A percentile compares a stretch with the other conserved stretches of the same genome.
phyloP scores from a whole-genome alignment of 768 basidiomycete species.

The Leccinum variicolor region DNA sequence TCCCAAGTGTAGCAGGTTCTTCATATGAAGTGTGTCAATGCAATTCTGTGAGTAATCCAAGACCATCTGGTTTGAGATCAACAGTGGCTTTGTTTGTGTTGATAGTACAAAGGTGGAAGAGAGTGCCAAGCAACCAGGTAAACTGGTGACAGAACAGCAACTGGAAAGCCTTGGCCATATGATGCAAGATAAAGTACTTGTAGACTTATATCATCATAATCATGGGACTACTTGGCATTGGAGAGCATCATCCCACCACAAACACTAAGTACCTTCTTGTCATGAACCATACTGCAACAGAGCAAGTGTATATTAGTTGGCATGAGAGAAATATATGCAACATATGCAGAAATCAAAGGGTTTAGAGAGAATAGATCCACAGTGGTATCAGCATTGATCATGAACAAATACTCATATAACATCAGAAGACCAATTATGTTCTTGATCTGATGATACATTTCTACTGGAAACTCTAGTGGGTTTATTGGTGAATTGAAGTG shows the following conservation, averaged over 20 bases:
- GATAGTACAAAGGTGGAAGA: constrained; percentile 90
- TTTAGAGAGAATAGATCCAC: constrained; percentile 87
- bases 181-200: constrained; percentile 99
- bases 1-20: constrained; percentile 95
- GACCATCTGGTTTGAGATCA: constrained; percentile 88
- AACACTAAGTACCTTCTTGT: constrained; percentile 89
- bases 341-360: constrained; percentile 85
- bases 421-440: constrained; percentile 99
- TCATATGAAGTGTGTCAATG: constrained; percentile 97
- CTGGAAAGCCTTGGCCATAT: constrained; percentile 98
- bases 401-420: constrained; percentile 96
- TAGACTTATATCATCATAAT: constrained; percentile 99
- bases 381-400: constrained; percentile 92
- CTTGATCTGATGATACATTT: constrained; percentile 99
- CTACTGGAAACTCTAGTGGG: constrained; percentile 74
- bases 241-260: constrained; percentile 94
- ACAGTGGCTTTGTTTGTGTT: constrained; percentile 92
- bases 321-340: neutral
- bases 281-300: constrained; percentile 85
- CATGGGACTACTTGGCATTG: constrained; percentile 89
- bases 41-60: constrained; percentile 94
- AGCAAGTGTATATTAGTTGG: too few species aligned
- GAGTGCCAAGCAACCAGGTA: constrained; percentile 98
- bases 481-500: constrained; percentile 97
- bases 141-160: constrained; percentile 95